Base-by-base conservation (phyloP, 306 rosid genomes). In the Lablab purpureus region DNA sequence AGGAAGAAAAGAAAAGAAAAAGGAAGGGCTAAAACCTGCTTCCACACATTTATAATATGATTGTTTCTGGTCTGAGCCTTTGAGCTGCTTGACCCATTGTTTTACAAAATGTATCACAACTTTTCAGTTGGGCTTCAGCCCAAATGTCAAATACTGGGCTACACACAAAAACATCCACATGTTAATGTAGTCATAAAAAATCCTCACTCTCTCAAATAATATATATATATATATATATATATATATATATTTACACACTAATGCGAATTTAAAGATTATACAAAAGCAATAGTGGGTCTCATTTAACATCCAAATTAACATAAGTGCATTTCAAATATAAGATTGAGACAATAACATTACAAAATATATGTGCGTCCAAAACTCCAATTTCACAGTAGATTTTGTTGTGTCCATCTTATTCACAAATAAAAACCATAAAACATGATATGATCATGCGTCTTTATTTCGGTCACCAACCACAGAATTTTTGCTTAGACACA, bases 401-500 rank as follows among this genome's bases (percentile, higher is more conserved):
- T 46, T 32, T 7, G 10, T 59, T 27, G 19, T 7, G 1, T 0
- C 23, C 25, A 17, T 17, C 23, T 63, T 63, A 66, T 37, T 40
- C 30, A 66, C 49, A 64, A 36, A 9, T 18, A 10, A 40, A 66
- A 18, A 10, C 28, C 71, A 18, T 36, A 36, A 63, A 65, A 66
- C 51, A 66, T 63, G 46, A 63, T 27, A 46, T 47, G 59, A 68
- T 27, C 25, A 14, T 68, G 23, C 27, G 17, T 46, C 25, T 70
- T 70, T 28, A 70, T 70, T 47, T 49, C 22, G 7, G 9, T 47
- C 27, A 25, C 22, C 27, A 69, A 34, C 21, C 8, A 10, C 4
- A 50, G 5, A 32, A 18, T 1, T 46, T 76, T 21, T 22, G 3
- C 34, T 40, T 41, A 52, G 47, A 77, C 68, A 13, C 81, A 77